Evolutionary conservation across 345 rosid genomes (phyloP).

Genomic region (Erodium maritimum): DNA sequence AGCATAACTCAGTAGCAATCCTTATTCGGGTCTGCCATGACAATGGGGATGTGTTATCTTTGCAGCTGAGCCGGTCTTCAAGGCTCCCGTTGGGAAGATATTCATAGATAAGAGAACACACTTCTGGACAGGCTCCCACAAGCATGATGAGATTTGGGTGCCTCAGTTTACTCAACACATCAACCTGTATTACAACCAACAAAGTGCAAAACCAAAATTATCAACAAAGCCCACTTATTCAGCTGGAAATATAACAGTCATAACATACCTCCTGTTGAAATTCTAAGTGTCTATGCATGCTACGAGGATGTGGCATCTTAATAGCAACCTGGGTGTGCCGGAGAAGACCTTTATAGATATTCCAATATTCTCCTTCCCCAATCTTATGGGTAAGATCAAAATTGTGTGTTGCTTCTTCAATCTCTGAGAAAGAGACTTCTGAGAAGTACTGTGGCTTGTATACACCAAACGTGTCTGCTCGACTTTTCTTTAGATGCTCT

Average conservation of each 20-base stretch:
- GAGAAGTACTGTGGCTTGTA: constrained; percentile 11
- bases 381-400: constrained; percentile 19
- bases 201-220: constrained; percentile 4
- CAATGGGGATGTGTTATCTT: constrained; percentile 62
- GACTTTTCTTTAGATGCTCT: constrained; percentile 23
- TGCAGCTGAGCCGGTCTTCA: constrained; percentile 79
- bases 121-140: constrained; percentile 85
- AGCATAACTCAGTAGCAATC: constrained; percentile 71
- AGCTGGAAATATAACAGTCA: background rate
- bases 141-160: constrained; percentile 86
- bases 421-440: constrained; percentile 19
- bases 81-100: constrained; percentile 86
- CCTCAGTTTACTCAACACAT: constrained; percentile 66
- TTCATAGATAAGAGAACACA: constrained; percentile 70
- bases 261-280: constrained; percentile 75
- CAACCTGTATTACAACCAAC: constrained; percentile 41
- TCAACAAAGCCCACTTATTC: background rate
- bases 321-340: constrained; percentile 27
- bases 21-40: constrained; percentile 84
- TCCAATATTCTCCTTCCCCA: constrained; percentile 22
- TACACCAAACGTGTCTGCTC: constrained; percentile 10
- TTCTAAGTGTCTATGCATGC: constrained; percentile 77
- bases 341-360: constrained; percentile 25
- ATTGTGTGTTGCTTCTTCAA: constrained; percentile 24
- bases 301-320: constrained; percentile 40